These are phyloP conservation scores for Phytophthora ramorum DNA, from an alignment of 352 stramenopile species.

Conservation along the genomic window DNA sequence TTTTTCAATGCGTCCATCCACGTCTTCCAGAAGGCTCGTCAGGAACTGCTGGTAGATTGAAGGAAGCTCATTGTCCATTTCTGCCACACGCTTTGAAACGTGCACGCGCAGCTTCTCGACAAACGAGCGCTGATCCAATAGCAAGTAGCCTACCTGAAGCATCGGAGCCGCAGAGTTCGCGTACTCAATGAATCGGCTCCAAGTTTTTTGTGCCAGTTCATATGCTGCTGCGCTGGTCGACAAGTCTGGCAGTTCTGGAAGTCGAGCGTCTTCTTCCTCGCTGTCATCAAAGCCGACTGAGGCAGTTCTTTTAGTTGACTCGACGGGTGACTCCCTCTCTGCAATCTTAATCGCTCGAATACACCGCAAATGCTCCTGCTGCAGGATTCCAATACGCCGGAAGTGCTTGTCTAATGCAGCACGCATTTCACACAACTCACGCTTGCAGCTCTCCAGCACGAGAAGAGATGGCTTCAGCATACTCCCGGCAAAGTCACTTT, in stretches of 20 bases:
- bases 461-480: constrained; percentile 40
- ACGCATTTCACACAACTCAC: constrained; percentile 32
- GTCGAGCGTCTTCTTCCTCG: constrained; percentile 18
- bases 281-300: neutral
- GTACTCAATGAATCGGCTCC: constrained; percentile 49
- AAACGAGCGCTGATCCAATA: constrained; percentile 62
- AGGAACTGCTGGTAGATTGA: constrained; percentile 63
- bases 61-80: constrained; percentile 56
- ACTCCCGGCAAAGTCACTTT: constrained; percentile 25
- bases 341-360: constrained; percentile 40
- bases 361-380: constrained; percentile 45
- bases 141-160: constrained; percentile 57
- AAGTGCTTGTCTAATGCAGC: constrained; percentile 41
- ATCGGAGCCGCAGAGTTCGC: constrained; percentile 30
- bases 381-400: constrained; percentile 37
- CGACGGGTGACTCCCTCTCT: constrained; percentile 20
- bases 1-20: constrained; percentile 60
- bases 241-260: constrained; percentile 28
- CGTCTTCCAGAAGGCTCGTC: constrained; percentile 49
- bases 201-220: constrained; percentile 48
- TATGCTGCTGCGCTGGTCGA: constrained; percentile 43
- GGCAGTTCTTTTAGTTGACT: constrained; percentile 2
- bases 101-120: constrained; percentile 41
- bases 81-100: constrained; percentile 37
- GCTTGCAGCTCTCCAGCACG: constrained; percentile 29